Evolutionary conservation across 1,139 yeast species (phyloP), one percentile per base, ranked within the genome.

Genomic region (Chernovozyma aurita): DNA sequence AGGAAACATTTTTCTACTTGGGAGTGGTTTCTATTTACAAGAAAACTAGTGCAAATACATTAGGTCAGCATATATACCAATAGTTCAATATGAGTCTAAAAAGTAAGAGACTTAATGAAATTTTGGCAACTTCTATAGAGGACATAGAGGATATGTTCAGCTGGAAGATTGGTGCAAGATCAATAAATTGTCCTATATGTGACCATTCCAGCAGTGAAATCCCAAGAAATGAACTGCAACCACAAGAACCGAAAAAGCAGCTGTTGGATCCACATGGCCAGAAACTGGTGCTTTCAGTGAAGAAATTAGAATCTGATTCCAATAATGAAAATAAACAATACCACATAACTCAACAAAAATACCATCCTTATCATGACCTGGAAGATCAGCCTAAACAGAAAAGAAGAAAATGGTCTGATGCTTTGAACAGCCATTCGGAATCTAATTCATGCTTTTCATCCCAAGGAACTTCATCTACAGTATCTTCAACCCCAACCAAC

Each of bases 111-210:
- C 38, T 35, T 17, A 29, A 35, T 18, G 38, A 35, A n/a, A 35
- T 35, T n/a, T 27, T 35, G 30, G 34, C 39, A 4, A 35, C 38
- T 6, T 35, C 38, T 16, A 35, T 35, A n/a, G 38, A 35, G 20
- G 38, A 35, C 18, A 35, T 35, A 7, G 38, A 35, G 24, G 20
- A 35, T 12, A 35, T 35, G 38, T 35, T 35, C 26, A 26, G 38
- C 21, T 35, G 35, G 38, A 35, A 35, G 21, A 35, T 35, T n/a
- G 38, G 35, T 7, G 32, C 38, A 13, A 31, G 38, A 13, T 27
- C 28, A 6, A 12, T 26, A 6, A 6, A 26, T 6, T 26, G 28
- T 26, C 28, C 28, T 6, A 6, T 26, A 8, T 26, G 28, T 16
- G n/a, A n/a, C n/a, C n/a, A n/a, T n/a, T n/a, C n/a, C n/a, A 14